Base-by-base conservation (phyloP, 495 filamentous ascomycete genomes). In the Penicillium arizonense region DNA sequence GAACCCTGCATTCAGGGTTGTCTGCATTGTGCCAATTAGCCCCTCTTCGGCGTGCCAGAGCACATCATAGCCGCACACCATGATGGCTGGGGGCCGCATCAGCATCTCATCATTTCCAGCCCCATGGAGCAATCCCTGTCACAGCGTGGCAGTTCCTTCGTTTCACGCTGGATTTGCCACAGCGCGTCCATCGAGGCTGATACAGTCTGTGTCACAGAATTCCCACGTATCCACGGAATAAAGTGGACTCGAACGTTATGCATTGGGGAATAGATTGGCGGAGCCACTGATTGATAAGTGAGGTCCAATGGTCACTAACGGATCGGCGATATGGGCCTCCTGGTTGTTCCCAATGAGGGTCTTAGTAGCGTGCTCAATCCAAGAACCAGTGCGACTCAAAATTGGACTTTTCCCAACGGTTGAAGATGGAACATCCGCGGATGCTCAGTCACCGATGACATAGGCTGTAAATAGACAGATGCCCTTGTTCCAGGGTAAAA, bases 231-330 rank as follows among this genome's bases (percentile, higher is more conserved):
- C 47, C 51, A 40, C 28, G 45, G 44, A 37, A 8, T 8, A 51
- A 46, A 45, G 55, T 56, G 53, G 56, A 49, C 30, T 46, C 45
- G 9, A 28, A n/a, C 33, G 33, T 24, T 14, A 32, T 50, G 39
- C 20, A 39, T 28, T 14, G 39, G 37, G 43, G 30, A 48, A 49
- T 55, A 44, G 55, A 23, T 39, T 34, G 43, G 37, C 39, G 43
- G 47, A 52, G 48, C 44, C 49, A 51, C 55, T 58, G 61, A 64
- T 64, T 62, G 61, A 64, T 64, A 64, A 62, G 11, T 23, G 14
- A 5, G 8, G 12, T 12, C 58, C 52, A 62, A 56, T 61, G 14
- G 16, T 4, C 23, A 12, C 20, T 12, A 9, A 14, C 16, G 14
- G 58, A 61, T 61, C 58, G 52, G 55, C 58, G n/a, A 47, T 13